Evolutionary conservation across 495 filamentous ascomycete genomes (phyloP).

Genomic region (Bathelium albidoporum): DNA sequence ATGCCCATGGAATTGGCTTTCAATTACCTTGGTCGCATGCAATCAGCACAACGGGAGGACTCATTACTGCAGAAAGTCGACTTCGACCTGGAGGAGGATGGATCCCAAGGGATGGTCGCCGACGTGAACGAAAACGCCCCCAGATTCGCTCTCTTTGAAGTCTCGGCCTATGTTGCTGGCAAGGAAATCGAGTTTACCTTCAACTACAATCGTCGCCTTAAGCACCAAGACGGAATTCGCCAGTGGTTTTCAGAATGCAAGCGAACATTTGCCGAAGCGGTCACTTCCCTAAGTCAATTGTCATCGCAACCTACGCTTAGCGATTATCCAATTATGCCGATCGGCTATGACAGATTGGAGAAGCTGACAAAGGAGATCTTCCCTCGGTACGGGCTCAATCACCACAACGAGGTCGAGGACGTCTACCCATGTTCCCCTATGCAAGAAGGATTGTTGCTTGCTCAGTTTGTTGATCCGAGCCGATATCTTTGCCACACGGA

Average conservation of each 20-base stretch:
- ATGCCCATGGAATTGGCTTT: slow-evolving; percentile 62
- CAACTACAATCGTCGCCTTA: slow-evolving; percentile 50
- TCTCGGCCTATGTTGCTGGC: slow-evolving; percentile 49
- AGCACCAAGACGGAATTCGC: slow-evolving; percentile 46
- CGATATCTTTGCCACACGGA: slow-evolving; percentile 54
- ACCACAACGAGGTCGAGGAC: slow-evolving; percentile 43
- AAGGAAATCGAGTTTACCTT: slow-evolving; percentile 55
- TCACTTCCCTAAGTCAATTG: slow-evolving; percentile 40
- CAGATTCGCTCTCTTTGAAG: slow-evolving; percentile 57
- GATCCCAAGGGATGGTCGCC: slow-evolving; percentile 13
- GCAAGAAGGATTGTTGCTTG: slow-evolving; percentile 57
- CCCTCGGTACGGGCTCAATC: slow-evolving; percentile 35
- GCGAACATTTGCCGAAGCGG: slow-evolving; percentile 42
- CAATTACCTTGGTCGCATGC: slow-evolving; percentile 57
- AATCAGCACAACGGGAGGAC: slow-evolving; percentile 51
- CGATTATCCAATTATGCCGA: slow-evolving; percentile 51
- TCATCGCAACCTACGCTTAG: slow-evolving; percentile 46
- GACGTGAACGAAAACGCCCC: slow-evolving; percentile 48
- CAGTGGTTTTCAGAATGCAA: slow-evolving; percentile 52
- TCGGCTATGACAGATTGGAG: slow-evolving; percentile 48
- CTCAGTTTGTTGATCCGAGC: slow-evolving; percentile 44
- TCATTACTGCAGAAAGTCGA: slow-evolving; percentile 50
- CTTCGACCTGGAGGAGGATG: slow-evolving; percentile 19
- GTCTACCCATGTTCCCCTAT: slow-evolving; percentile 58
- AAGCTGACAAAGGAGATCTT: slow-evolving; percentile 12